These are phyloP conservation scores for Teratosphaeria destructans DNA, from an alignment of 2,329 filamentous ascomycete genomes.

Conservation along the genomic window DNA sequence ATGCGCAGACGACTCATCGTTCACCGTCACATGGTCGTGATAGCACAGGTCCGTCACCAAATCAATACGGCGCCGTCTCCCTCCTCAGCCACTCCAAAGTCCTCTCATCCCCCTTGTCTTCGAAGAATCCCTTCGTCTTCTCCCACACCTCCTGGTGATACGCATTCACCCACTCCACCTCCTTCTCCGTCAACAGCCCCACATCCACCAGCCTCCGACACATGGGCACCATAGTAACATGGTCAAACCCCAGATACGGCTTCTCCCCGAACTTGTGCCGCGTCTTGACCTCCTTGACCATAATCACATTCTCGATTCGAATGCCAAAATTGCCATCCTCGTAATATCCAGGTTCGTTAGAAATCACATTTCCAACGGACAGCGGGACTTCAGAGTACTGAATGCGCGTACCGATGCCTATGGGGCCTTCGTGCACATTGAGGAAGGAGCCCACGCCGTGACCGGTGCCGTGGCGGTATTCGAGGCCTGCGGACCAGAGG, in stretches of 20 bases:
- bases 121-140: conserved; percentile 71
- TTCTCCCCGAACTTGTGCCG: conserved; percentile 85
- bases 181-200: conserved; percentile 56
- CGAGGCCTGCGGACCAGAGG: conserved; percentile 84
- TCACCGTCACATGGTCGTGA: too few species aligned
- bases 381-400: conserved; percentile 87
- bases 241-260: conserved; percentile 88
- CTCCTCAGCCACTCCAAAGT: conserved; percentile 73
- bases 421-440: conserved; percentile 95
- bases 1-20: neutral
- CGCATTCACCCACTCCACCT: conserved; percentile 78
- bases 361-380: conserved; percentile 86
- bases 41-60: neutral
- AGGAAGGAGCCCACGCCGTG: conserved; percentile 92
- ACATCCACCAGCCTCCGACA: conserved; percentile 79
- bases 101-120: conserved; percentile 55
- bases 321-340: conserved; percentile 93
- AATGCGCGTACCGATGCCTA: conserved; percentile 85
- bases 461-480: conserved; percentile 93
- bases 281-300: conserved; percentile 82
- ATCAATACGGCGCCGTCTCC: conserved; percentile 57
- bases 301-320: conserved; percentile 89
- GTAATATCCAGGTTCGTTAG: conserved; percentile 91
- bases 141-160: conserved; percentile 73
- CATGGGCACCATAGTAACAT: conserved; percentile 94